Conservation (phyloP, 108 stramenopile species). For the Pseudonitzschia delicatissima region DNA sequence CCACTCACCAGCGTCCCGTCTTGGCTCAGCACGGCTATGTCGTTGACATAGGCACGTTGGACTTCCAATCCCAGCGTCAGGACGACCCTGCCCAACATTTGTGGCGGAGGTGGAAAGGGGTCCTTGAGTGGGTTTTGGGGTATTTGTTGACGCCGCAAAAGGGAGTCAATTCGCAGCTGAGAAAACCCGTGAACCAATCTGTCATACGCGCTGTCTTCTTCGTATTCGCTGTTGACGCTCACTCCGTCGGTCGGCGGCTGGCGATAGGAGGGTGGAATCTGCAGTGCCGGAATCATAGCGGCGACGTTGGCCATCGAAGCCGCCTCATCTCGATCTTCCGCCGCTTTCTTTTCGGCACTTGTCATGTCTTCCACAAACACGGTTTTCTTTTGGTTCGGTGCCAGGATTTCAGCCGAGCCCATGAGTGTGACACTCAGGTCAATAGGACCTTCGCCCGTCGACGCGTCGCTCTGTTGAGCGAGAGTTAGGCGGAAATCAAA, state of each 20-base stretch:
- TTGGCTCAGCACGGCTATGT: constrained; percentile 33
- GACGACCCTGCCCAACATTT: constrained; percentile 31
- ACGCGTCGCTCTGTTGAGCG: background rate
- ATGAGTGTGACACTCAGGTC: constrained; percentile 42
- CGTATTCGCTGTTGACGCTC: constrained; percentile 20
- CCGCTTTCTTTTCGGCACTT: constrained; percentile 29
- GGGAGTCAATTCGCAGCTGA: constrained; percentile 45
- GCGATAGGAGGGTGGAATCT: constrained; percentile 22
- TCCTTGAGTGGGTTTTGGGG: no score
- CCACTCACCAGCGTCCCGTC: constrained; percentile 49
- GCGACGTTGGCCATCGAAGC: constrained; percentile 17
- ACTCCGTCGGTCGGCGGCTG: constrained; percentile 14
- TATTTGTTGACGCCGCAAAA: constrained; percentile 21
- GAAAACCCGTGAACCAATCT: constrained; percentile 49
- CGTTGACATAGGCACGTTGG: constrained; percentile 52
- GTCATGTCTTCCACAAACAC: constrained; percentile 53
- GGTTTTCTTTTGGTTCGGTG: constrained; percentile 7
- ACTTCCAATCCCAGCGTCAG: constrained; percentile 63
- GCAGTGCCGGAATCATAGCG: constrained; percentile 42
- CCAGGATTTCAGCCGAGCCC: constrained; percentile 48
- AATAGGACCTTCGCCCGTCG: background rate
- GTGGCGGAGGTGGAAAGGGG: background rate
- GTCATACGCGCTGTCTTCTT: constrained; percentile 31
- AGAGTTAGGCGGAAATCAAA: constrained; percentile 5
- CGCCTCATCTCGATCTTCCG: constrained; percentile 13